phyloP scores from a whole-genome alignment of 139 green algal genomes.

The Chlorella sp. region DNA sequence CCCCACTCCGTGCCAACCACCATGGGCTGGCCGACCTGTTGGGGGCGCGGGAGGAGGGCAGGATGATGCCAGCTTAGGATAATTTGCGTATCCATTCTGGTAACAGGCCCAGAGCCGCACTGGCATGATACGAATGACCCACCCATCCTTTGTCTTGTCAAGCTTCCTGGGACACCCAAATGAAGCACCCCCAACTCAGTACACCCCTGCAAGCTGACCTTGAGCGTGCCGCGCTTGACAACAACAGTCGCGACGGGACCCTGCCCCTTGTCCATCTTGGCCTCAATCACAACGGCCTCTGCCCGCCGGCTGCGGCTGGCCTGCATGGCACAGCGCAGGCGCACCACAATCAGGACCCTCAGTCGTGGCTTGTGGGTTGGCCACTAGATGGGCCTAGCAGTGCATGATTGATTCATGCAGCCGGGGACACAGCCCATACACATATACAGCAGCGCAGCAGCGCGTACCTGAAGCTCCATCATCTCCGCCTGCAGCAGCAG shows the following conservation, averaged over 20 bases:
- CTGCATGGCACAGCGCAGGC: too few species aligned
- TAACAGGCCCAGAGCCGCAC: too few species aligned
- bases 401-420: too few species aligned
- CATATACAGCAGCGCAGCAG: not conserved
- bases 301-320: conserved; percentile 62
- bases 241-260: conserved; percentile 87
- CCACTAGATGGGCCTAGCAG: too few species aligned
- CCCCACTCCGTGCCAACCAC: conserved; percentile 89
- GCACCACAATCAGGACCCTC: too few species aligned
- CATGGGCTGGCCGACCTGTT: conserved; percentile 55
- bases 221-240: conserved; percentile 69
- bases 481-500: conserved; percentile 90
- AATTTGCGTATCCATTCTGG: too few species aligned
- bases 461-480: conserved; percentile 74
- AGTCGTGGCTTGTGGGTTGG: not conserved
- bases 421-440: too few species aligned
- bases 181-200: not conserved
- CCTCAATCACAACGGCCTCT: conserved; percentile 87
- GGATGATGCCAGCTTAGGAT: too few species aligned
- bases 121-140: too few species aligned
- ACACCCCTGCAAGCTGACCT: not conserved
- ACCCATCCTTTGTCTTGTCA: too few species aligned
- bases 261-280: conserved; percentile 78
- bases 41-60: too few species aligned
- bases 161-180: too few species aligned